Conservation (phyloP, 108 stramenopile species). For the Fistulifera pelliculosa region DNA sequence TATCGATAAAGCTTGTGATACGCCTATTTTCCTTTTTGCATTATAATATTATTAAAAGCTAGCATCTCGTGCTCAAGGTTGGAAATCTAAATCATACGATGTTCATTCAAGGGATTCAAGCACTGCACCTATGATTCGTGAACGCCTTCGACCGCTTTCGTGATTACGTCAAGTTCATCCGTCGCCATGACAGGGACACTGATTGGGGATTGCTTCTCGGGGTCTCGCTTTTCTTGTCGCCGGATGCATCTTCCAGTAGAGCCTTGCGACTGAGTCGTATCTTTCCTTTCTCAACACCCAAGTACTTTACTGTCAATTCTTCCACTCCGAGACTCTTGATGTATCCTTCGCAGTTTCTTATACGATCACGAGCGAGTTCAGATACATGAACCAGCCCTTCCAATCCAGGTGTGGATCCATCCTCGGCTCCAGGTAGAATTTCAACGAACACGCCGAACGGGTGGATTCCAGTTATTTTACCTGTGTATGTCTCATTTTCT, state of each 20-base stretch:
- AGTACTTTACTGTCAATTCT: conserved; percentile 62
- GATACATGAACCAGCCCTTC: conserved; percentile 84
- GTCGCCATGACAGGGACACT: conserved; percentile 37
- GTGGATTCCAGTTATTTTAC: conserved; percentile 73
- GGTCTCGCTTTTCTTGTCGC: conserved; percentile 6
- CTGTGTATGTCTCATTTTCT: conserved; percentile 57
- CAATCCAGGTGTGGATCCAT: conserved; percentile 63
- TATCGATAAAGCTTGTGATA: too few species aligned
- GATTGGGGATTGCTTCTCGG: conserved; percentile 6
- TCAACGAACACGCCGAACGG: conserved; percentile 78
- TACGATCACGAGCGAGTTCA: conserved; percentile 65
- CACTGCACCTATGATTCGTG: conserved; percentile 13
- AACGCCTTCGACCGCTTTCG: conserved; percentile 59
- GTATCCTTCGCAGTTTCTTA: conserved; percentile 77
- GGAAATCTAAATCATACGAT: too few species aligned
- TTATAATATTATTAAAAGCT: too few species aligned
- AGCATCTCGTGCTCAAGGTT: too few species aligned
- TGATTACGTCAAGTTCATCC: conserved; percentile 66
- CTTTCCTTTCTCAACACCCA: conserved; percentile 72
- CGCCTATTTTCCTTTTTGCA: too few species aligned
- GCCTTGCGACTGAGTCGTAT: conserved; percentile 64
- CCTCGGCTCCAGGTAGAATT: conserved; percentile 76
- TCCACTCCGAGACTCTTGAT: conserved; percentile 52
- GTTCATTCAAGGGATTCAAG: too few species aligned
- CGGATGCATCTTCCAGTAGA: conserved; percentile 30